Conservation (phyloP, 1,284 basidiomycete genomes). For the Peniophora sp. region DNA sequence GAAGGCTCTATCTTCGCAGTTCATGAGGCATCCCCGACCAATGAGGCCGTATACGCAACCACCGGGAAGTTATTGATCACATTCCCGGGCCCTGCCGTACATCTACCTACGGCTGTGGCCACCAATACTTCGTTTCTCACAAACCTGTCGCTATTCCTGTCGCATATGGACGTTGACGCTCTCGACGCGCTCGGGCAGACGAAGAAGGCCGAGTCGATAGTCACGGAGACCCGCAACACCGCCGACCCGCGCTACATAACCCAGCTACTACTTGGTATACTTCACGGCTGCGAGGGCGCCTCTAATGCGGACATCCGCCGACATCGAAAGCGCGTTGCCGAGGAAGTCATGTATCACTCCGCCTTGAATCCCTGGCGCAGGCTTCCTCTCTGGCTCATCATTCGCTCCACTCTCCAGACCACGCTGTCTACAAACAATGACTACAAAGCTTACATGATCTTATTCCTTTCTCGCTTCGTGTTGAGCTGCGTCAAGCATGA, state of each 20-base stretch:
- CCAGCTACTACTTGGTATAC: slow-evolving; percentile 30
- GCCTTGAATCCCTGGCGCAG: slow-evolving; percentile 35
- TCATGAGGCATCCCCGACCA: slow-evolving; percentile 31
- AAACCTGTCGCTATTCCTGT: slow-evolving; percentile 24
- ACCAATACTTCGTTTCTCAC: slow-evolving; percentile 17
- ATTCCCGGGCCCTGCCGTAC: slow-evolving; percentile 24
- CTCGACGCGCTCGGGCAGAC: slow-evolving; percentile 10
- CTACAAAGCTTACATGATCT: slow-evolving; percentile 42
- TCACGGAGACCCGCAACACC: slow-evolving; percentile 20
- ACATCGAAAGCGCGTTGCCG: slow-evolving; percentile 31
- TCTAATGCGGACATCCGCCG: slow-evolving; percentile 17
- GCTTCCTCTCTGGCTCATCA: slow-evolving; percentile 37
- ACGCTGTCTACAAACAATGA: slow-evolving; percentile 18
- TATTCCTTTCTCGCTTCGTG: slow-evolving; percentile 20
- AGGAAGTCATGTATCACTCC: slow-evolving; percentile 34
- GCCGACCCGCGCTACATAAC: slow-evolving; percentile 33
- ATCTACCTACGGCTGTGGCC: slow-evolving; percentile 23
- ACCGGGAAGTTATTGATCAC: slow-evolving; percentile 29
- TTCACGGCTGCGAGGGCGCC: slow-evolving; percentile 21
- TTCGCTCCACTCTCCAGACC: slow-evolving; percentile 37
- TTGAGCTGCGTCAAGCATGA: neutral
- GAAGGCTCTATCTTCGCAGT: slow-evolving; percentile 25
- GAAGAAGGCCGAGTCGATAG: slow-evolving; percentile 16
- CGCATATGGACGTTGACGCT: slow-evolving; percentile 20
- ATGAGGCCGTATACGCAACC: slow-evolving; percentile 23